Conservation (phyloP, 805 yeast species). For the Henningerozyma blattae region DNA sequence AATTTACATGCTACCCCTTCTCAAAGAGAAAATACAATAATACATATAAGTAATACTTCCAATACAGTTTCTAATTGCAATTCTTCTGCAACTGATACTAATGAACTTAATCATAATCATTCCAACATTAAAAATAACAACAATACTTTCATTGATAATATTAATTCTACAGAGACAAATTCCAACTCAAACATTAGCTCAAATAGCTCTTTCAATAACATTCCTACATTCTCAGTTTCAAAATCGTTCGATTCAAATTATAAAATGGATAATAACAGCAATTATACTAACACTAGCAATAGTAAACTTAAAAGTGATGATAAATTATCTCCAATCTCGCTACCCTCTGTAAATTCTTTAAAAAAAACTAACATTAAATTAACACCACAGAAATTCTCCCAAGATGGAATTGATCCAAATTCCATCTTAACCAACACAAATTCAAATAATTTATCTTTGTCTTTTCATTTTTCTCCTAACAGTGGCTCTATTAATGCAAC, state of each 20-base stretch:
- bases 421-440: conserved; percentile 2
- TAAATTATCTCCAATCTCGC: neutral
- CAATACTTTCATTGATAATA: no score
- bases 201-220: no score
- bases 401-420: conserved; percentile 1
- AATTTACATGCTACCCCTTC: no score
- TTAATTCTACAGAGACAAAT: conserved; percentile 4
- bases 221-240: conserved; percentile 6
- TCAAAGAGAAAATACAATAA: no score
- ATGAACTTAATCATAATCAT: no score
- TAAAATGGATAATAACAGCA: neutral
- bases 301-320: neutral
- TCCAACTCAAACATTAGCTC: conserved; percentile 2
- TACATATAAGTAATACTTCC: no score
- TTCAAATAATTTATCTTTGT: neutral
- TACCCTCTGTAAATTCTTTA: no score
- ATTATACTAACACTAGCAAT: no score
- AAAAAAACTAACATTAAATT: conserved; percentile 1
- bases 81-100: no score
- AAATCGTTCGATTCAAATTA: conserved; percentile 4
- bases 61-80: no score
- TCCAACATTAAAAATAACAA: no score
- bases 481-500: neutral
- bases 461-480: neutral
- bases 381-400: conserved; percentile 4